These are phyloP conservation scores for Plasmodium vivax DNA, from an alignment of 169 alveolate genomes.

Conservation along the genomic window DNA sequence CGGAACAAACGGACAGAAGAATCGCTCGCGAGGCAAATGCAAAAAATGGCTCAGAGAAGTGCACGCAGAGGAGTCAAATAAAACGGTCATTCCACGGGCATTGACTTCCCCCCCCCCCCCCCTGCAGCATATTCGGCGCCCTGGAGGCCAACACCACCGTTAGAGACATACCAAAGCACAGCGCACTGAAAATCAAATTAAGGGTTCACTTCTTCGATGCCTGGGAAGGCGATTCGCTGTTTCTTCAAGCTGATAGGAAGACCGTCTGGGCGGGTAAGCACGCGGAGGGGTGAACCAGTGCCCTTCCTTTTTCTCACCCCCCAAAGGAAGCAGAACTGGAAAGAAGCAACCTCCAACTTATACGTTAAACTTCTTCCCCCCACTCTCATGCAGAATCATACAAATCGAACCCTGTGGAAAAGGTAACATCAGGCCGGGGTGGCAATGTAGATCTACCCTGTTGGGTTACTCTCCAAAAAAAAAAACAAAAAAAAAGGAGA, in stretches of 20 bases:
- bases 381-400: not conserved
- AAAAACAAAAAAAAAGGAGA: not conserved
- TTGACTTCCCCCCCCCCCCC: not conserved
- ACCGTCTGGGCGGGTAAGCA: constrained; percentile 79
- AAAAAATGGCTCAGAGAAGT: not conserved
- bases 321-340: not conserved
- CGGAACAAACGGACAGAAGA: not conserved
- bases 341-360: not conserved
- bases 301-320: not conserved
- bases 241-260: constrained; percentile 79
- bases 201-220: constrained; percentile 86
- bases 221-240: constrained; percentile 86
- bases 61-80: not conserved
- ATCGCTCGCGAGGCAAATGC: not conserved
- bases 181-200: constrained; percentile 77
- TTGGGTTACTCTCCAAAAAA: not conserved
- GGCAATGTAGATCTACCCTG: not conserved
- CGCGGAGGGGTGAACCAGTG: not conserved
- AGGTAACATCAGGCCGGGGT: not conserved
- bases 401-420: not conserved
- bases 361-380: not conserved
- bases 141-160: constrained; percentile 36
- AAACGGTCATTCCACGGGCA: not conserved
- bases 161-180: constrained; percentile 76
- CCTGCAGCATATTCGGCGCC: constrained; percentile 44